Percentiles rank a stretch among this genome's conserved stretches.
Evolutionary conservation across 2,329 filamentous ascomycete genomes (phyloP).

Genomic region (Lachnellula arida): DNA sequence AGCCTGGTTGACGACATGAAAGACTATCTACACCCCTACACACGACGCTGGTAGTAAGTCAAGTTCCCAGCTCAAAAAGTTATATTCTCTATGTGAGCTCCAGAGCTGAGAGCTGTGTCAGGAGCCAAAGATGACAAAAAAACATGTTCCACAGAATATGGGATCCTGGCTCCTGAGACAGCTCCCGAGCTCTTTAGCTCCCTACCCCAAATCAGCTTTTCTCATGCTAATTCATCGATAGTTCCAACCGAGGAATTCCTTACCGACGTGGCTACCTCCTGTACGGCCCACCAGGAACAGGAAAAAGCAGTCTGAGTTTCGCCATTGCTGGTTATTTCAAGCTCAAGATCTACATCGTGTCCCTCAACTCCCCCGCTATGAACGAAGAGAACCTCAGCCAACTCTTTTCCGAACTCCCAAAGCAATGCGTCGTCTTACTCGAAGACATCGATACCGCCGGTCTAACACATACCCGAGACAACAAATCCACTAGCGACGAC

Average conservation of each 20-base stretch:
- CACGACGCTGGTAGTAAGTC: conserved; percentile 64
- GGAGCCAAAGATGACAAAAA: too few species aligned
- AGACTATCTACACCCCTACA: conserved; percentile 59
- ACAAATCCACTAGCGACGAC: conserved; percentile 8
- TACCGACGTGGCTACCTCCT: conserved; percentile 82
- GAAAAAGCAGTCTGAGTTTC: conserved; percentile 69
- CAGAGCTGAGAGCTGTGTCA: too few species aligned
- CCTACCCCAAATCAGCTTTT: too few species aligned
- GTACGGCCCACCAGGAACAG: conserved; percentile 74
- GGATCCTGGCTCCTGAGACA: too few species aligned
- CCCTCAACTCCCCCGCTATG: conserved; percentile 55
- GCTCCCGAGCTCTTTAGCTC: too few species aligned
- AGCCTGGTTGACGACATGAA: conserved; percentile 55
- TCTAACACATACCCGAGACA: conserved; percentile 47
- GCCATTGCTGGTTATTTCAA: conserved; percentile 67
- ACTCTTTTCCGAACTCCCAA: conserved; percentile 63
- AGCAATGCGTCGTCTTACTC: conserved; percentile 66
- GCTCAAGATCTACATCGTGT: conserved; percentile 68
- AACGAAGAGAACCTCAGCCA: conserved; percentile 61
- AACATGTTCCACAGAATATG: too few species aligned
- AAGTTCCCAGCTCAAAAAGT: too few species aligned
- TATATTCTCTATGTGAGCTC: too few species aligned
- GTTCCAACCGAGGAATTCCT: conserved; percentile 71
- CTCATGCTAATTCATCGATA: too few species aligned
- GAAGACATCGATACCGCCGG: conserved; percentile 75